Base-by-base conservation (phyloP, 106 monocot genomes). In the Dendrobium catenatum region DNA sequence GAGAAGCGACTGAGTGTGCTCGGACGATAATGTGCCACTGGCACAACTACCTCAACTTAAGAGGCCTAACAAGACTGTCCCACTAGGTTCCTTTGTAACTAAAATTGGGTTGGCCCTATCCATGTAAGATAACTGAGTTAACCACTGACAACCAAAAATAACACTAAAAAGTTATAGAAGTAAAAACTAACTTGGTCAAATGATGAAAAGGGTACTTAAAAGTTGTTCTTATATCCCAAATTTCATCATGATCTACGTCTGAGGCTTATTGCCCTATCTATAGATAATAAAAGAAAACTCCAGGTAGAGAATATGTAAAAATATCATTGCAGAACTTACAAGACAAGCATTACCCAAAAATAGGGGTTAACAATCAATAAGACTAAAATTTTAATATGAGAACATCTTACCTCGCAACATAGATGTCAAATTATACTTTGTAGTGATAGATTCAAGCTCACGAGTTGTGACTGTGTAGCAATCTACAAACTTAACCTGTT, bases 401-500 rank as follows among this genome's bases (percentile, higher is more conserved):
- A 70, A 70, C 8, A 31, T 27, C 13, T 70, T 70, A 70, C 97
- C 97, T 83, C 83, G 86, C 86, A 94, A 85, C 90, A 94, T 97
- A 37, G 97, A 97, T 46, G 90, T 78, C 84, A 94, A 97, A 46
- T 55, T 86, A 73, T 90, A 97, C 68, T 84, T 84, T 70, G 92
- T 74, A 27, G 90, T 94, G 31, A 97, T 55, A 41, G 89, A 86
- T 79, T 89, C 90, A 59, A 97, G 89, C 72, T 97, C 94, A 73
- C 83, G 78, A 75, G 81, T 84, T 77, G 80, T 80, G 79, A 97
- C 78, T 37, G 85, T 91, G 73, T 94, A 94, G 83, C 97, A 97
- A 88, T 97, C 95, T 55, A 99, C 84, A 80, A 85, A 83, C 79
- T 90, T 95, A 42, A 99, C 88, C 93, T 99, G 88, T 75, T 80